Base-by-base conservation (phyloP, 805 yeast genomes). In the Komagataella phaffii region DNA sequence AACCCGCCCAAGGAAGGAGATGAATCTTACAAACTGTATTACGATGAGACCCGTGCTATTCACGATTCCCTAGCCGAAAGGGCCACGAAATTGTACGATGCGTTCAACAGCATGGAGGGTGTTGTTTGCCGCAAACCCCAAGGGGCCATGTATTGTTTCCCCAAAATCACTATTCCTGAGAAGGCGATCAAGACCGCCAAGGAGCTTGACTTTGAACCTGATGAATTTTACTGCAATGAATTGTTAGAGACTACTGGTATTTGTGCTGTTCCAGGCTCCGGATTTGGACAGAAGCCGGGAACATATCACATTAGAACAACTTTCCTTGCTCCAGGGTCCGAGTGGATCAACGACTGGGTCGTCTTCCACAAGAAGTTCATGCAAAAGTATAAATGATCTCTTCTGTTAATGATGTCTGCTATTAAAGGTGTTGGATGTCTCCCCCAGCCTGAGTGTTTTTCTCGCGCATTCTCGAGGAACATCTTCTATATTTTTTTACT, bases 141-240 rank as follows among this genome's bases (percentile, higher is more conserved):
- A 71, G 99, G 99, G 58, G 97, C 99, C 46, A 91, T 93, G 99
- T 93, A 93, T 68, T 73, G 93, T 54, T 93, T 88, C 80, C 99
- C 99, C 48, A 75, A 72, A 56, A 69, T 93, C 53, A 65, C 77
- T 40, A 70, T 93, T 52, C 81, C 87, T 14, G 75, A 77, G 17
- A 75, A 75, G 57, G 89, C 88, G 12, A 71, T 79, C 49, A 72
- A 71, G 24, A 74, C 73, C 46, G 95, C 97, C 40, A 70, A 72
- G 51, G 71, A 73, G 52, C 61, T 64, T 30, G 80, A 78, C 21
- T 63, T 79, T 59, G 71, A 76, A 47, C 84, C 95, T 18, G 99
- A 93, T 65, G 96, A 86, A 64, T 80, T 85, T 56, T 93, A 93
- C 71, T 90, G 97, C 67, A 74, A 84, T 63, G 83, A 84, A 58